These are phyloP conservation scores for Pseudonitzschia pungens DNA, from an alignment of 108 stramenopile species.

Conservation along the genomic window DNA sequence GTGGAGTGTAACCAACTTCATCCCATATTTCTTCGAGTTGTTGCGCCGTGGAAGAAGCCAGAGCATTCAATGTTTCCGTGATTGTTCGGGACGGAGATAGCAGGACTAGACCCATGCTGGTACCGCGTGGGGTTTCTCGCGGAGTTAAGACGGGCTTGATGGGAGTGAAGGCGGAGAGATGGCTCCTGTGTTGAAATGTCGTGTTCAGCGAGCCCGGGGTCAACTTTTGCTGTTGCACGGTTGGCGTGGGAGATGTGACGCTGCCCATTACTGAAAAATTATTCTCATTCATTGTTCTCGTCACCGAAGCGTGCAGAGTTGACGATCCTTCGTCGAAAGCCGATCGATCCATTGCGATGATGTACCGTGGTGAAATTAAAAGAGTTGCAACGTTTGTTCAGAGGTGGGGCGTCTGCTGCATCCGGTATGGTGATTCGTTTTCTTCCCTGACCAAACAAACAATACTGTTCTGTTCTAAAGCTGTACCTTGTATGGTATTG, in stretches of 20 bases:
- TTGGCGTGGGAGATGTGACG: conserved; percentile 11
- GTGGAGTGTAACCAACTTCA: conserved; percentile 74
- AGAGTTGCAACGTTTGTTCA: neutral
- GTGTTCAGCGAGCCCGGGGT: conserved; percentile 9
- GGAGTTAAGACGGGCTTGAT: conserved; percentile 44
- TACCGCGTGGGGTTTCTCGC: conserved; percentile 38
- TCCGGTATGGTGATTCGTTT: neutral
- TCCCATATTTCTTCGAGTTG: conserved; percentile 82
- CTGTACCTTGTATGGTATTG: too few species aligned
- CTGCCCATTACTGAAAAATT: neutral
- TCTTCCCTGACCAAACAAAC: neutral
- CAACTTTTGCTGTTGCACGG: conserved; percentile 5
- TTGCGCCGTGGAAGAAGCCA: conserved; percentile 63
- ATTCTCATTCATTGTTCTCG: neutral
- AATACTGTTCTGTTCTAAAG: too few species aligned
- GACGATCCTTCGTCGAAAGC: neutral
- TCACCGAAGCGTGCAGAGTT: neutral
- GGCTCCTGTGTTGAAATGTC: conserved; percentile 22
- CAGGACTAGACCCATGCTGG: conserved; percentile 35
- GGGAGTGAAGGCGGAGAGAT: conserved; percentile 40
- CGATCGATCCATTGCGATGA: conserved; percentile 1
- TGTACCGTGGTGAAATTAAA: neutral
- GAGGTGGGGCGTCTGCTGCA: neutral
- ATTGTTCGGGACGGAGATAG: conserved; percentile 59
- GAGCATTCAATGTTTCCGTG: conserved; percentile 45